Conservation (phyloP, 2,329 filamentous ascomycete genomes). For the Taxawa tesnikishii region DNA sequence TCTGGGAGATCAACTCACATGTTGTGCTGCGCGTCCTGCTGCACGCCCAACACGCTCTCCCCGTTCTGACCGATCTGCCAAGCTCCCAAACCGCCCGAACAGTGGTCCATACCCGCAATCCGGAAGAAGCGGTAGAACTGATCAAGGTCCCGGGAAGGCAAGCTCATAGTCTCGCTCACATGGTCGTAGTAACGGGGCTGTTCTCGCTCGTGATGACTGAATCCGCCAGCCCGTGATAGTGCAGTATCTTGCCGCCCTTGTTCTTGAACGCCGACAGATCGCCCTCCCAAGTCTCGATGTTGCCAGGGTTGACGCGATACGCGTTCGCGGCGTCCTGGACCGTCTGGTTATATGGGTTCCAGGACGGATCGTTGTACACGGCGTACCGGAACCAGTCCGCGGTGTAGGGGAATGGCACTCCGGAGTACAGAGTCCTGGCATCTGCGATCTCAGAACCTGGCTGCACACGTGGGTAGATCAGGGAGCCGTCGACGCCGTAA, state of each 20-base stretch:
- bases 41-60: too few species aligned
- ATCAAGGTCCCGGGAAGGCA: slow-evolving; percentile 17
- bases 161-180: slow-evolving; percentile 22
- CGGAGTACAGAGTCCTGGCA: slow-evolving; percentile 19
- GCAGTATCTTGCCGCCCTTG: slow-evolving; percentile 31
- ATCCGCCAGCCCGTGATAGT: slow-evolving; percentile 29
- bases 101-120: slow-evolving; percentile 41
- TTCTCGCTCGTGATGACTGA: slow-evolving; percentile 32
- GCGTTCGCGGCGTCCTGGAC: slow-evolving; percentile 26
- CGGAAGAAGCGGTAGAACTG: slow-evolving; percentile 37
- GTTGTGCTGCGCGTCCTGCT: too few species aligned
- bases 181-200: slow-evolving; percentile 35
- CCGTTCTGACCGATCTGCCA: slow-evolving; percentile 37
- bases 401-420: slow-evolving; percentile 11
- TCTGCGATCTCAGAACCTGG: slow-evolving; percentile 32
- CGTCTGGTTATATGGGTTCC: slow-evolving; percentile 25
- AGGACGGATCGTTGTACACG: slow-evolving; percentile 32
- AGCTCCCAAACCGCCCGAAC: slow-evolving; percentile 28
- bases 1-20: too few species aligned
- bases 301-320: slow-evolving; percentile 20
- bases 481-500: slow-evolving; percentile 25
- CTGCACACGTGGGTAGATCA: too few species aligned
- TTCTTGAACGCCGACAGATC: slow-evolving; percentile 23
- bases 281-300: slow-evolving; percentile 22
- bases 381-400: slow-evolving; percentile 38